Evolutionary conservation across 306 rosid genomes (phyloP), one percentile per base, ranked within the genome.

Genomic region (Sindora glabra): DNA sequence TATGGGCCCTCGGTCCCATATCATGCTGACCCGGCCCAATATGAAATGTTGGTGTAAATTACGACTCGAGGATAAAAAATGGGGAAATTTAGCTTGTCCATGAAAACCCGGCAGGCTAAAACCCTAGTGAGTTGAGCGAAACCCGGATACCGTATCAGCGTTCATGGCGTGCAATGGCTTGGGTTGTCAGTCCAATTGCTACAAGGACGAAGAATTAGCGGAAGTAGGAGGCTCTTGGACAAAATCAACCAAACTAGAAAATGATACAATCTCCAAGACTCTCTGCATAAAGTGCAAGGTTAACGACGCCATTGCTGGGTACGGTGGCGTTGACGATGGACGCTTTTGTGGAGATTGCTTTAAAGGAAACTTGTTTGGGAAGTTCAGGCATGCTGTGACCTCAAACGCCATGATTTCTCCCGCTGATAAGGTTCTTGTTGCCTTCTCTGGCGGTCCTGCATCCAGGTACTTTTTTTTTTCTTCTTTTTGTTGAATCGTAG

Each of bases 361-460:
- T 68, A 76, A 77, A 21, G 69, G 70, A 27, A 87, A 87, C 63
- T 67, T 91, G 59, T 81, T 85, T 50, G 91, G 84, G 7, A 87
- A 91, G 86, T 87, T 91, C 68, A 80, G 98, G 67, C 70, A 79
- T 48, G 86, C 95, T 10, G 88, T 91, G 44, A 81, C 84, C 24
- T 82, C 94, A 12, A 75, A 81, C 69, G 96, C 96, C 47, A 91
- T 91, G 98, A 81, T 91, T 37, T 46, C 91, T 54, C 98, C 96
- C 34, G 49, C 92, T 1, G 95, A 91, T 44, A 87, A 79, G 36
- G 92, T 87, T 56, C 95, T 91, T 24, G 92, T 91, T 56, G 96
- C 98, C 36, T 91, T 91, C 82, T 91, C 98, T 1, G 98, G 96
- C 1, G 98, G 98, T 53, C 73, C 96, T 69, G 85, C 84, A 58